phyloP scores from a whole-genome alignment of 2,329 filamentous ascomycete species.

The Xylaria sp. region DNA sequence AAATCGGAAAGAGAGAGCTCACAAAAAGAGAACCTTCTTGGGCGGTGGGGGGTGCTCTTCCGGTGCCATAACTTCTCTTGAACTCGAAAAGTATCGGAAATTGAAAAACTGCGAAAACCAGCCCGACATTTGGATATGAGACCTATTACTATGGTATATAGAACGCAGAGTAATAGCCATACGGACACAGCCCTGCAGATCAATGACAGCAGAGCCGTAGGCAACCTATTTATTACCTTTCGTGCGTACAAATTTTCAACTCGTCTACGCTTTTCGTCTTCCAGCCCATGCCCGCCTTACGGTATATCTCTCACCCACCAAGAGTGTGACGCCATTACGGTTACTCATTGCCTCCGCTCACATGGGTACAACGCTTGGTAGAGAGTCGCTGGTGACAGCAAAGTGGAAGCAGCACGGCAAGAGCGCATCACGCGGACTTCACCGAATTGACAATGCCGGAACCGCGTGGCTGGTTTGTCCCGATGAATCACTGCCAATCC shows the following conservation, averaged over 20 bases:
- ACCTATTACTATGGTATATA: neutral
- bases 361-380: neutral
- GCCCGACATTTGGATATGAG: neutral
- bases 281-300: neutral
- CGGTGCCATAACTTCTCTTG: conserved; percentile 6
- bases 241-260: neutral
- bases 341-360: neutral
- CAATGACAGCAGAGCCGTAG: neutral
- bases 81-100: neutral
- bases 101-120: neutral
- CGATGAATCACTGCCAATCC: conserved; percentile 3
- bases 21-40: conserved; percentile 29
- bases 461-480: conserved; percentile 1
- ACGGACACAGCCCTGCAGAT: neutral
- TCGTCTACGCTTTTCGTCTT: neutral
- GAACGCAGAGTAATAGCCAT: neutral
- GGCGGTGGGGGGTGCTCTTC: conserved; percentile 12
- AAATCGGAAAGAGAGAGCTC: neutral
- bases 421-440: neutral
- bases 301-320: neutral
- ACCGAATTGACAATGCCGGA: conserved; percentile 1
- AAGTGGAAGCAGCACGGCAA: neutral
- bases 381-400: neutral
- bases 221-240: conserved; percentile 19
- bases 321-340: conserved; percentile 3